Evolutionary conservation across 2,329 filamentous ascomycete species (phyloP), one percentile per base, ranked within the genome.

Genomic region (Alternaria solani): DNA sequence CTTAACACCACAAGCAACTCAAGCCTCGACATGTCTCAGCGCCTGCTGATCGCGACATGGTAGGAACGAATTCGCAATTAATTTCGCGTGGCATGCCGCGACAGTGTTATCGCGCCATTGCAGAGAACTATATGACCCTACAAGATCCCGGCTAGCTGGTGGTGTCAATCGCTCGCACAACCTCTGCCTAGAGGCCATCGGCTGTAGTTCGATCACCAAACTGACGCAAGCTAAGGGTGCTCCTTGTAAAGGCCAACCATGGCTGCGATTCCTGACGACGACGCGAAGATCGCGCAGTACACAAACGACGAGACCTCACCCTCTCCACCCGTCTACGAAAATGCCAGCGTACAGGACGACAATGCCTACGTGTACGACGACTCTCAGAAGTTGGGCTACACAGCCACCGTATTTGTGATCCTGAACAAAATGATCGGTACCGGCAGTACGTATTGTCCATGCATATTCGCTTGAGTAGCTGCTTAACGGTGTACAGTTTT

Each of bases 401-500:
- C 75, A 7, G 72, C 68, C 3, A 71, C 74, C 1, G 73, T 77
- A 0, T 77, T 77, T 38, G 66, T 77, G 18, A 77, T 77, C 28
- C 47, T 77, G 41, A 77, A 77, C 44, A 74, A 72, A 63, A 71
- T 75, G 70, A 75, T 72, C 26, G 67, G 64, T 9, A 72, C 49
- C 57, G 72, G 72, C 57, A 74, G 66, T 71, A 67, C 28, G 70
- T 69, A 41, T 9, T n/a, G 16, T 3, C 3, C 3, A 25, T 4
- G n/a, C 25, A 39, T 47, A 25, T 4, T 41, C 7, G 44, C 42
- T 49, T 42, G 67, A 39, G 61, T 55, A 25, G 4, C 26, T 44
- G 32, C 62, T 69, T 7, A 70, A 49, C 8, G 23, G 3, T 7
- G 30, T 23, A n/a, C 25, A 75, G 73, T 85, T 25, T 88, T 87